Evolutionary conservation across 1,284 basidiomycete species (phyloP).

Genomic region (Amylostereum areolatum): DNA sequence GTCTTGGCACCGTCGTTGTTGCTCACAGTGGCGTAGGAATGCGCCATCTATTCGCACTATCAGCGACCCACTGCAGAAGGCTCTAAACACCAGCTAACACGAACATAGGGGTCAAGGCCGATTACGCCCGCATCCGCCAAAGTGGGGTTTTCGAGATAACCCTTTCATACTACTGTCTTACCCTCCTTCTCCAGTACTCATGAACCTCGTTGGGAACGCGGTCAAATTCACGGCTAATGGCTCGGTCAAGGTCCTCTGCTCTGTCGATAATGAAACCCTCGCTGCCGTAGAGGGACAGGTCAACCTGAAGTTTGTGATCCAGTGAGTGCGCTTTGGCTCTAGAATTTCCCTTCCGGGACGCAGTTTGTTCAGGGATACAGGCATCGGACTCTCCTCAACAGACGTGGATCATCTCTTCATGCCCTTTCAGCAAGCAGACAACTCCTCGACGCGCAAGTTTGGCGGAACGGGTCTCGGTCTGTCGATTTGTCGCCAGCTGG

Average conservation of each 20-base stretch:
- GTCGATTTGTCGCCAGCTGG: slow-evolving; percentile 65
- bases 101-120: slow-evolving; percentile 58
- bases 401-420: slow-evolving; percentile 63
- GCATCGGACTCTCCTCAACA: slow-evolving; percentile 57
- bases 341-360: neutral
- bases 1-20: neutral
- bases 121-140: slow-evolving; percentile 68
- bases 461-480: slow-evolving; percentile 68
- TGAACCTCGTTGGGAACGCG: slow-evolving; percentile 72
- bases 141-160: slow-evolving; percentile 26
- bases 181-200: slow-evolving; percentile 39
- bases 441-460: slow-evolving; percentile 64
- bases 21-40: slow-evolving; percentile 34
- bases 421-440: slow-evolving; percentile 72
- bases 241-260: slow-evolving; percentile 55
- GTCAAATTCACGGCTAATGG: slow-evolving; percentile 66
- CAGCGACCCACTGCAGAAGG: slow-evolving; percentile 53
- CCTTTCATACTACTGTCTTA: neutral
- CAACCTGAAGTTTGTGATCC: slow-evolving; percentile 56
- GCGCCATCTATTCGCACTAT: slow-evolving; percentile 54
- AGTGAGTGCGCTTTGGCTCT: slow-evolving; percentile 30
- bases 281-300: slow-evolving; percentile 34
- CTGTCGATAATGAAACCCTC: slow-evolving; percentile 35
- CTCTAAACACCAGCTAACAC: slow-evolving; percentile 13
- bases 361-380: slow-evolving; percentile 41